Evolutionary conservation across 1,284 basidiomycete species (phyloP).

Genomic region (Trichosporon ovoides): DNA sequence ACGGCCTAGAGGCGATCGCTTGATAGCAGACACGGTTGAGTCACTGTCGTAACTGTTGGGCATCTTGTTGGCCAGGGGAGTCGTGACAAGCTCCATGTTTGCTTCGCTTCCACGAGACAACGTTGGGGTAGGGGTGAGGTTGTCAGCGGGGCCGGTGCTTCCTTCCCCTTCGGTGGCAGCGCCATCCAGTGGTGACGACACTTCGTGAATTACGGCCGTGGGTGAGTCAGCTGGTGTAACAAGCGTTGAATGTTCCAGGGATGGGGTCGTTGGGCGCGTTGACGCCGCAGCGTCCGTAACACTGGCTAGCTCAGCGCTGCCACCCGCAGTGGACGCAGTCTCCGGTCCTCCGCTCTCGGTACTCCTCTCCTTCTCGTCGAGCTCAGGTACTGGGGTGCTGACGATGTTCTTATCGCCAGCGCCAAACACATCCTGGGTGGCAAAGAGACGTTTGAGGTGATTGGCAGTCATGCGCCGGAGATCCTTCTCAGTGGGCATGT

Average conservation of each 20-base stretch:
- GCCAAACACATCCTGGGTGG: conserved; percentile 50
- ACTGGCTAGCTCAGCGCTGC: background rate
- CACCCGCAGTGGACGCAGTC: background rate
- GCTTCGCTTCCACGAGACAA: conserved; percentile 8
- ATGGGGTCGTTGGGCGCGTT: background rate
- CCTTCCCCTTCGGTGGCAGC: background rate
- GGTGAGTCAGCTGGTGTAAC: conserved; percentile 6
- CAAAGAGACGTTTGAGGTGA: conserved; percentile 54
- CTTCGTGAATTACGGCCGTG: background rate
- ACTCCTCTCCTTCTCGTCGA: conserved; percentile 57
- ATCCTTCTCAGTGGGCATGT: conserved; percentile 50
- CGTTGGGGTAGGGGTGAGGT: conserved; percentile 15
- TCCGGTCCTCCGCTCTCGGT: background rate
- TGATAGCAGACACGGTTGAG: conserved; percentile 73
- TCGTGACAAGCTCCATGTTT: conserved; percentile 13
- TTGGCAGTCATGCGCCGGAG: conserved; percentile 46
- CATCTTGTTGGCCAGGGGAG: conserved; percentile 42
- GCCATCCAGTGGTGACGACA: background rate
- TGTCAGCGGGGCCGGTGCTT: conserved; percentile 2
- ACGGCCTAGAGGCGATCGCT: background rate
- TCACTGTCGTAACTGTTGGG: conserved; percentile 66
- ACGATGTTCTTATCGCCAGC: conserved; percentile 42
- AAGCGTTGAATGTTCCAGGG: background rate
- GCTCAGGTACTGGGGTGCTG: conserved; percentile 65
- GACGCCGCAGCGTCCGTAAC: background rate